Base-by-base conservation (phyloP, 768 basidiomycete genomes). In the Agrocybe praecox region DNA sequence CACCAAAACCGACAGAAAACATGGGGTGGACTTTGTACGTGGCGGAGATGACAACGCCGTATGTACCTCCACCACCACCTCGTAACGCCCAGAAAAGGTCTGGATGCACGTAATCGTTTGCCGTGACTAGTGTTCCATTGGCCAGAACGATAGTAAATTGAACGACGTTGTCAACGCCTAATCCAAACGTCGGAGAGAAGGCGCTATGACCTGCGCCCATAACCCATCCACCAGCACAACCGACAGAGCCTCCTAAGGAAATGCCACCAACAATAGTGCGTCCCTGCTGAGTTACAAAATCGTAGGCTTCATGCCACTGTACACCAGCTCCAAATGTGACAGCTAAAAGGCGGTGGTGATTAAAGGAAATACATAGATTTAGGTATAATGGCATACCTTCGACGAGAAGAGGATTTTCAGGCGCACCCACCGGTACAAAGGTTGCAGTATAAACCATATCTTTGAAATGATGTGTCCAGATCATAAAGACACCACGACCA, bases 61-160 rank as follows among this genome's bases (percentile, higher is more conserved):
- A 83, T 0, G 78, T 83, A 12, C 77, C 74, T 5, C 81, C 81
- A 0, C 83, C 83, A 1, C 76, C 76, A 0, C 82, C 82, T 32
- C 81, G 72, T 49, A 85, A 61, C 0, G 83, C 81, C 77, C 80
- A 85, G 67, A 80, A 84, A 5, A 84, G 72, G 52, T 84, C 79
- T 2, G 67, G 14, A 56, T 82, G 68, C 40, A 72, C 68, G 60
- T 74, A 66, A 0, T 61, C 58, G 60, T 83, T 84, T 19, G 70
- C 76, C 3, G 62, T 73, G 50, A 79, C 61, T 34, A 71, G 63
- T 12, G 72, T 56, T 4, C 80, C 81, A 8, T 71, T 69, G 6
- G 82, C 70, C 8, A 72, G 76, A 1, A 85, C 77, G 1, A 80
- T 59, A 0, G 66, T 72, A 53, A 82, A 77, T 56, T 84, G 69